Percentiles rank a stretch among this genome's conserved stretches.
These are phyloP conservation scores for Beauveria brongniartii DNA, from an alignment of 2,329 filamentous ascomycete genomes.

Conservation along the genomic window DNA sequence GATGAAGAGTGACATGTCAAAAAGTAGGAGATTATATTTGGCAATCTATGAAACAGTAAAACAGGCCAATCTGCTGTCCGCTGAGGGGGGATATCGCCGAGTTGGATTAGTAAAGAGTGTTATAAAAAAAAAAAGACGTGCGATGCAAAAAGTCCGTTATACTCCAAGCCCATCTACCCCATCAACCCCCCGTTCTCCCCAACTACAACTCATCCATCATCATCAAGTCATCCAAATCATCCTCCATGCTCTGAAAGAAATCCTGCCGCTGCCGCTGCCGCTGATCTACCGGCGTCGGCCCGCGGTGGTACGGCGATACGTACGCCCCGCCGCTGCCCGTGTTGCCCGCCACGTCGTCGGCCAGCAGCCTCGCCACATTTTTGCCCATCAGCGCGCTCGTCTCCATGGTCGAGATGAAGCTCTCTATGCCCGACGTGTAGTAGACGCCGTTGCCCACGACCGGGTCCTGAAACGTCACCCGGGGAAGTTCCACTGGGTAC, in stretches of 20 bases:
- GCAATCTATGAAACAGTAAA: neutral
- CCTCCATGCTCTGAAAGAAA: conserved; percentile 13
- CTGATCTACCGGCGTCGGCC: neutral
- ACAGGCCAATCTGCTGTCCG: neutral
- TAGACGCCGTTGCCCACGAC: conserved; percentile 59
- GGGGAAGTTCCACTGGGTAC: conserved; percentile 78
- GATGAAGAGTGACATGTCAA: neutral
- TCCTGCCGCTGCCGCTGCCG: neutral
- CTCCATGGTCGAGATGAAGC: conserved; percentile 97
- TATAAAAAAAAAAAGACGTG: neutral
- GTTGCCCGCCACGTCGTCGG: conserved; percentile 44
- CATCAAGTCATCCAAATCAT: conserved; percentile 8
- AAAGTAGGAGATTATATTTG: neutral
- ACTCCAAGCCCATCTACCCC: neutral
- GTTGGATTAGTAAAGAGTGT: neutral
- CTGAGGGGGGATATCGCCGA: neutral
- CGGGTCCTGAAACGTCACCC: conserved; percentile 79
- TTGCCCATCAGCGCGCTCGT: conserved; percentile 86
- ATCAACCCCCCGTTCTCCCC: too few relatives aligned
- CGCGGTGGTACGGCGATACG: neutral
- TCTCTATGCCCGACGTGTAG: conserved; percentile 73
- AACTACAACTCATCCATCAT: conserved; percentile 15
- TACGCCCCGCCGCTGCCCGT: conserved; percentile 11
- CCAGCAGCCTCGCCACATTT: conserved; percentile 68
- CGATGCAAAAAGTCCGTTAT: neutral